These are phyloP conservation scores for Waltiozyma sp. DNA, from an alignment of 1,139 yeast genomes.

Conservation along the genomic window DNA sequence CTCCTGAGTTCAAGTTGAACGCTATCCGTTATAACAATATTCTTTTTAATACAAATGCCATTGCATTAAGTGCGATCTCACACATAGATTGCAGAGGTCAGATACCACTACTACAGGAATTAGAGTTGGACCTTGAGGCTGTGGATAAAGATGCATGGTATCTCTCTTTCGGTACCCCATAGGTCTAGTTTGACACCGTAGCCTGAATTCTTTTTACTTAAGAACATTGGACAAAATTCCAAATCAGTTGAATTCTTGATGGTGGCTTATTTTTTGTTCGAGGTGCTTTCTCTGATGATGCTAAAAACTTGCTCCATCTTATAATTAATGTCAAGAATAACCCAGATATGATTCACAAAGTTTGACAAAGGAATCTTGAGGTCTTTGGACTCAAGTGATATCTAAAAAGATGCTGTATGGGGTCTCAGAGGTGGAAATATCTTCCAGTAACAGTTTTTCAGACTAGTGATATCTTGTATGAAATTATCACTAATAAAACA, in stretches of 20 bases:
- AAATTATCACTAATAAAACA: slow-evolving; percentile 10
- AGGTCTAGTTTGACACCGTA: slow-evolving; percentile 29
- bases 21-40: background rate
- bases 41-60: background rate
- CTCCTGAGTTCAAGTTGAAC: background rate
- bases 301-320: slow-evolving; percentile 30
- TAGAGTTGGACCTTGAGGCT: slow-evolving; percentile 46
- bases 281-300: slow-evolving; percentile 34
- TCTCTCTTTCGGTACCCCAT: slow-evolving; percentile 9
- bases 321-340: slow-evolving; percentile 39
- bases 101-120: slow-evolving; percentile 52
- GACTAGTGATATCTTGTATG: slow-evolving; percentile 31
- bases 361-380: slow-evolving; percentile 24
- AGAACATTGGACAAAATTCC: slow-evolving; percentile 40
- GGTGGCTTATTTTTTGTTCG: slow-evolving; percentile 4
- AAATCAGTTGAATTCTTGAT: slow-evolving; percentile 24
- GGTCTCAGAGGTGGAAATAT: slow-evolving; percentile 18
- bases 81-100: slow-evolving; percentile 71
- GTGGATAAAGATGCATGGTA: slow-evolving; percentile 68
- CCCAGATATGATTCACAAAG: slow-evolving; percentile 23
- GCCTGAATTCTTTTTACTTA: slow-evolving; percentile 42
- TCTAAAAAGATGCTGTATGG: slow-evolving; percentile 24
- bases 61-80: slow-evolving; percentile 26
- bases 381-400: slow-evolving; percentile 27
- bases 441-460: slow-evolving; percentile 35